These are phyloP conservation scores for Hyaloscypha variabilis DNA, from an alignment of 495 filamentous ascomycete species.

Conservation along the genomic window DNA sequence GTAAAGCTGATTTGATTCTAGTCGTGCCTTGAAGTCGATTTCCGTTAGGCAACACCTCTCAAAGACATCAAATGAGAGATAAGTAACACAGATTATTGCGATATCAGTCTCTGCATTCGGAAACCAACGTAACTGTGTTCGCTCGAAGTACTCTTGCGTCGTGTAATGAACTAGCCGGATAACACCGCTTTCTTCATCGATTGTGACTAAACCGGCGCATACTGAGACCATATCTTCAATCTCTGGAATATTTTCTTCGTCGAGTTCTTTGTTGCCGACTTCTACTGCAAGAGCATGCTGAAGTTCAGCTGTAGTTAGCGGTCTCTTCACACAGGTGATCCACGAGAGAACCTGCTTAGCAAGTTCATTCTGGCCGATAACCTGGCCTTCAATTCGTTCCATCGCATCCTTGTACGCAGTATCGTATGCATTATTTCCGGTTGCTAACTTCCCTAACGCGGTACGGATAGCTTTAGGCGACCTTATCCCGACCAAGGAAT, in stretches of 20 bases:
- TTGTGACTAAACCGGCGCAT: slow-evolving; percentile 56
- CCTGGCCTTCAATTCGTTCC: slow-evolving; percentile 13
- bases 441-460: slow-evolving; percentile 2
- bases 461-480: slow-evolving; percentile 5
- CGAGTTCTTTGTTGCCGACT: slow-evolving; percentile 30
- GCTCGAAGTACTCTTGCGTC: slow-evolving; percentile 53
- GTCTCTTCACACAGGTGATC: not conserved
- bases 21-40: slow-evolving; percentile 36
- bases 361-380: slow-evolving; percentile 5
- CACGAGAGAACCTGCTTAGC: too few species aligned
- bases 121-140: slow-evolving; percentile 37
- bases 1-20: slow-evolving; percentile 14
- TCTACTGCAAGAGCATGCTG: slow-evolving; percentile 28
- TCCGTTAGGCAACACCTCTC: slow-evolving; percentile 21
- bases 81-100: slow-evolving; percentile 43
- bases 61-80: slow-evolving; percentile 38
- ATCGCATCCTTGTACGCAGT: slow-evolving; percentile 6
- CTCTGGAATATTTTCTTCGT: slow-evolving; percentile 37
- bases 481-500: too few species aligned
- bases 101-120: slow-evolving; percentile 40
- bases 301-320: too few species aligned
- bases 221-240: slow-evolving; percentile 38
- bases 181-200: slow-evolving; percentile 48
- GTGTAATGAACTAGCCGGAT: slow-evolving; percentile 61
- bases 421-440: not conserved